Evolutionary conservation across 305 asterid genomes (phyloP).

Genomic region (Fraxinus angustifolia): DNA sequence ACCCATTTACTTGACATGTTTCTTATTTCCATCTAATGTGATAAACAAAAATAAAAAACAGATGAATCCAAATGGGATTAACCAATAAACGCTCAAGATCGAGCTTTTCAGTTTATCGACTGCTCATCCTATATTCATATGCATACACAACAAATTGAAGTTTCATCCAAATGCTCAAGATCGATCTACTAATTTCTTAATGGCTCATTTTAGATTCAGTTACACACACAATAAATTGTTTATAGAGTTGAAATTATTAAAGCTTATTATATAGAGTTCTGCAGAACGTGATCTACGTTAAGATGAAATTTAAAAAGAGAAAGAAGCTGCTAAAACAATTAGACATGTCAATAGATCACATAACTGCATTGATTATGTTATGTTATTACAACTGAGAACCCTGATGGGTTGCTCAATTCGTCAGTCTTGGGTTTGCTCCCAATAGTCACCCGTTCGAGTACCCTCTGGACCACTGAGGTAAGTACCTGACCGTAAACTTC

Average conservation of each 20-base stretch:
- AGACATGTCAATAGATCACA: background rate
- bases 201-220: background rate
- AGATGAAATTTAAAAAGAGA: background rate
- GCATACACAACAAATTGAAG: background rate
- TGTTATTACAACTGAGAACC: background rate
- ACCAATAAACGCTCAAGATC: background rate
- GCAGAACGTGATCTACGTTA: background rate
- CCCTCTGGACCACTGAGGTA: too few relatives aligned
- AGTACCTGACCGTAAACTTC: too few relatives aligned
- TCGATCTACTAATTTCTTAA: background rate
- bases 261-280: background rate
- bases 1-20: slow-evolving; percentile 33
- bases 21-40: slow-evolving; percentile 1
- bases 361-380: background rate
- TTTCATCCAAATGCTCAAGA: background rate
- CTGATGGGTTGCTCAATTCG: too few relatives aligned
- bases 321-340: background rate
- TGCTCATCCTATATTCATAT: background rate
- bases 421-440: too few relatives aligned
- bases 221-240: background rate
- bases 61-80: background rate
- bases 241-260: background rate
- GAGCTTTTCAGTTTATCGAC: background rate
- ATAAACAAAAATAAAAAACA: background rate
- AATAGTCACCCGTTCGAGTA: too few relatives aligned